These are phyloP conservation scores for Neurospora sp. DNA, from an alignment of 495 filamentous ascomycete species.

Conservation along the genomic window DNA sequence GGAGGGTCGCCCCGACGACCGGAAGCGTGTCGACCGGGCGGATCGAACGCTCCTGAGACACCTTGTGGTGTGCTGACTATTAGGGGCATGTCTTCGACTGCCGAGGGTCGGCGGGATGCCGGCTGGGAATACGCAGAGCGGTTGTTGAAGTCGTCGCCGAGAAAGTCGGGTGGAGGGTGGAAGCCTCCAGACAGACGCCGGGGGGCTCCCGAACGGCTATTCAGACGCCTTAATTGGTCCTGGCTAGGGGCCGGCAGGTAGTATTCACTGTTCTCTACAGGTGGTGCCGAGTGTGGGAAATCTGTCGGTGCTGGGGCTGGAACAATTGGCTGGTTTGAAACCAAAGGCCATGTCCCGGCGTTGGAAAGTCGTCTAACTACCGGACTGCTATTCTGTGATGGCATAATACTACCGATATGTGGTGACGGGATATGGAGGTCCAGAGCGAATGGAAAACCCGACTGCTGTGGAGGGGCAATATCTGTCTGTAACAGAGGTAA, in stretches of 20 bases:
- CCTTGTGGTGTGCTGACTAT: slow-evolving; percentile 40
- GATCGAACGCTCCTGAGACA: slow-evolving; percentile 34
- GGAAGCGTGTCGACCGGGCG: slow-evolving; percentile 19
- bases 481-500: slow-evolving; percentile 7
- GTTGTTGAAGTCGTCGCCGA: slow-evolving; percentile 12
- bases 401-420: slow-evolving; percentile 7
- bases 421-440: slow-evolving; percentile 21
- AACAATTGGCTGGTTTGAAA: slow-evolving; percentile 11
- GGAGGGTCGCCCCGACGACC: slow-evolving; percentile 22
- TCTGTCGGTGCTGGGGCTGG: slow-evolving; percentile 13
- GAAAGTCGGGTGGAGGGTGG: slow-evolving; percentile 22
- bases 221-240: slow-evolving; percentile 20
- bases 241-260: slow-evolving; percentile 22
- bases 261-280: slow-evolving; percentile 17
- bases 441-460: slow-evolving; percentile 8
- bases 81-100: slow-evolving; percentile 30
- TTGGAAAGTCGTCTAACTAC: slow-evolving; percentile 26
- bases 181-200: slow-evolving; percentile 24
- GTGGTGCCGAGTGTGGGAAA: slow-evolving; percentile 35
- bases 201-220: slow-evolving; percentile 10
- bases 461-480: neutral
- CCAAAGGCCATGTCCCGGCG: slow-evolving; percentile 36
- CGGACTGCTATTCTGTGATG: slow-evolving; percentile 7
- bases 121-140: slow-evolving; percentile 12
- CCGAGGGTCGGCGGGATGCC: slow-evolving; percentile 2